Base-by-base conservation (phyloP, 148 eudicot genomes). In the Chenopodium album region DNA sequence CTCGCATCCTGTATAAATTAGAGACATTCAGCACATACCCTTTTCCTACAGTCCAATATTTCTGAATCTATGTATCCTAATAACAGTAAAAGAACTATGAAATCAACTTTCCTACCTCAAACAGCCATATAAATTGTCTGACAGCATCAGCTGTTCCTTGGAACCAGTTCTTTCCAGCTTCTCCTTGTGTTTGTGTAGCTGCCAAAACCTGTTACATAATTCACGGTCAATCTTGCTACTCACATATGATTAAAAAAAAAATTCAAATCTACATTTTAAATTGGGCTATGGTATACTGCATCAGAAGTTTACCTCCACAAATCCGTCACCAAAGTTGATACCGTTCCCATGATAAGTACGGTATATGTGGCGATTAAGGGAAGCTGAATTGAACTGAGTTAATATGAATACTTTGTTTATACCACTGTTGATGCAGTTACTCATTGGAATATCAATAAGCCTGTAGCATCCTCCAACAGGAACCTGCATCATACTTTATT, bases 81-180 rank as follows among this genome's bases (percentile, higher is more conserved):
- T 20, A 46, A 31, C 4, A 29, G 23, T 34, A 16, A 52, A 10
- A 19, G 22, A 17, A 63, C 6, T 0, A 4, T 31, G 60, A 62
- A 10, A 64, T 50, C 32, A 46, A 56, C 7, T 2, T 44, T 44
- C 65, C 48, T 76, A 90, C 99, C 98, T 96, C 99, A 85, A 96
- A 94, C 72, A 96, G 62, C 99, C 99, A 96, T 52, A 77, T 84
- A 78, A 96, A 96, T 84, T 94, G 92, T 82, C 99, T 89, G 47
- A 96, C 99, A 78, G 99, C 99, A 85, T 96, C 99, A 73, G 99
- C 99, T 56, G 99, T 96, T 79, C 99, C 99, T 84, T 94, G 99
- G 88, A 96, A 96, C 99, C 99, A 96, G 79, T 81, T 93, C 84
- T 85, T 91, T 84, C 99, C 99, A 13, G 94, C 83, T 80, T 95